These are phyloP conservation scores for Parastagonospora nodorum DNA, from an alignment of 2,329 filamentous ascomycete species.

Conservation along the genomic window DNA sequence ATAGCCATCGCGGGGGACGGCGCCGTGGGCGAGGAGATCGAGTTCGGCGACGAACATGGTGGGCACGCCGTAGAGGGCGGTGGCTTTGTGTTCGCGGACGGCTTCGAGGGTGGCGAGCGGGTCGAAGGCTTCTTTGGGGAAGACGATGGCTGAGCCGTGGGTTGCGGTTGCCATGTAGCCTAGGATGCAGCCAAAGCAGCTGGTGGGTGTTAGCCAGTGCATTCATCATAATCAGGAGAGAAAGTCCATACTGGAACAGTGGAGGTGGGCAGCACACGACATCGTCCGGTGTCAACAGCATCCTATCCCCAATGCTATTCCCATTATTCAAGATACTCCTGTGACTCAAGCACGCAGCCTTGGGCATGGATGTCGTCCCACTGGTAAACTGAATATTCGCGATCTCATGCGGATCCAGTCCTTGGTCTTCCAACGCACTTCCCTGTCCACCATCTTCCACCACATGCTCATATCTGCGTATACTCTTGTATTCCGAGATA, in stretches of 20 bases:
- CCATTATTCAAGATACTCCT: constrained; percentile 92
- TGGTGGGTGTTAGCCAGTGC: constrained; percentile 16
- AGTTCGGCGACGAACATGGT: constrained; percentile 95
- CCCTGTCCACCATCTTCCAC: constrained; percentile 52
- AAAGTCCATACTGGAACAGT: constrained; percentile 51
- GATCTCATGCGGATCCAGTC: constrained; percentile 67
- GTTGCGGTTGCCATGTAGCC: constrained; percentile 97
- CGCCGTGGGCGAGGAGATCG: constrained; percentile 68
- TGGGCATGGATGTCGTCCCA: constrained; percentile 88
- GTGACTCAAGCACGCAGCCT: constrained; percentile 89
- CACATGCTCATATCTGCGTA: constrained; percentile 52
- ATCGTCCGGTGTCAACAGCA: constrained; percentile 77
- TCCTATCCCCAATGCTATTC: constrained; percentile 78
- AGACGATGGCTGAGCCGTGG: constrained; percentile 78
- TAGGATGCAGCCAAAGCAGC: constrained; percentile 86
- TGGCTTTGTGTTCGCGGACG: constrained; percentile 66
- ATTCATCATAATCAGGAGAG: background rate
- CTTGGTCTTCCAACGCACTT: constrained; percentile 52
- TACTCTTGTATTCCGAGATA: constrained; percentile 36
- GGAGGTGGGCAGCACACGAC: constrained; percentile 68
- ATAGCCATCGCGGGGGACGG: constrained; percentile 57
- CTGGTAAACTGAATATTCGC: constrained; percentile 98
- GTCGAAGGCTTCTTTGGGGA: constrained; percentile 86
- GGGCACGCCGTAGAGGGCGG: constrained; percentile 82
- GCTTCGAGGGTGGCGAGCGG: constrained; percentile 70